Percentiles rank a stretch among this genome's conserved stretches.
These are phyloP conservation scores for Sextonia rubra DNA, from an alignment of 164 flowering plant species.

Conservation along the genomic window DNA sequence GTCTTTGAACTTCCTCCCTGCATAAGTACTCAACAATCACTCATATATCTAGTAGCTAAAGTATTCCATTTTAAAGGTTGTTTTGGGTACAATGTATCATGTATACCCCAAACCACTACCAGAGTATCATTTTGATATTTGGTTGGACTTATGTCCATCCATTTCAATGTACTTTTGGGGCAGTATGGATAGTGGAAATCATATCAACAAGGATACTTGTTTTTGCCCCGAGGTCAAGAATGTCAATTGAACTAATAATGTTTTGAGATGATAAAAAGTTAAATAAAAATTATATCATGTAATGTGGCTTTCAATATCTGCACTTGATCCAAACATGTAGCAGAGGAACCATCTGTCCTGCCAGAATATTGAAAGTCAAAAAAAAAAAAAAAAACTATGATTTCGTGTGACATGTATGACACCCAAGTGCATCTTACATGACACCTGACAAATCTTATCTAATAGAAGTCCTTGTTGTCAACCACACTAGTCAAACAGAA, in stretches of 20 bases:
- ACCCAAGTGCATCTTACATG: neutral
- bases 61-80: neutral
- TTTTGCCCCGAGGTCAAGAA: neutral
- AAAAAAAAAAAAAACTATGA: too few species aligned
- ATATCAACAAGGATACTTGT: too few species aligned
- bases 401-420: too few species aligned
- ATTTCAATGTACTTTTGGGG: neutral
- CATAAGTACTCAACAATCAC: constrained; percentile 12
- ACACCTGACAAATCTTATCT: neutral
- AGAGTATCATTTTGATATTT: neutral
- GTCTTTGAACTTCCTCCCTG: constrained; percentile 83
- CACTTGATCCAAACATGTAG: neutral
- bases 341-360: neutral
- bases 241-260: neutral
- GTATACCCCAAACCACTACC: neutral
- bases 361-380: neutral
- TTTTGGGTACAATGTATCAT: neutral
- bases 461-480: too few species aligned
- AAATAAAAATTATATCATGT: neutral
- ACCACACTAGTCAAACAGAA: too few species aligned
- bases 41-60: neutral
- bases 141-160: neutral
- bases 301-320: neutral
- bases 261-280: neutral
- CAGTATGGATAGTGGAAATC: neutral